Evolutionary conservation across 1,139 yeast species (phyloP).

Genomic region (Starmera stellimalicola): DNA sequence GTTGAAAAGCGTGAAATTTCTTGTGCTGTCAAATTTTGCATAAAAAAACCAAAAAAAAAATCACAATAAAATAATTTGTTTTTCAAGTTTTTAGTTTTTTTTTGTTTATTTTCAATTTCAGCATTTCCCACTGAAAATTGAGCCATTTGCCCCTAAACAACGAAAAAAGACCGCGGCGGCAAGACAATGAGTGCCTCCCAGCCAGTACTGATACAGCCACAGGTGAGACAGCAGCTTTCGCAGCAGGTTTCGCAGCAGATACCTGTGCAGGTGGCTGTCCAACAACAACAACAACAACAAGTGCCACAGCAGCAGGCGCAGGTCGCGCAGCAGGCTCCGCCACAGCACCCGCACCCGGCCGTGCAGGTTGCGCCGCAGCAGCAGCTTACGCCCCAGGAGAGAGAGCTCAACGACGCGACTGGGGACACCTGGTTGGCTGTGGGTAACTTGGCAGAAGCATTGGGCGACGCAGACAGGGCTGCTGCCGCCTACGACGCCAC

Average conservation of each 20-base stretch:
- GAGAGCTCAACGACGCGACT: conserved; percentile 50
- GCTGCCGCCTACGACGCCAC: conserved; percentile 87
- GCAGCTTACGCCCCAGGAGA: conserved; percentile 13
- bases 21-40: too few relatives aligned
- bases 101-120: too few relatives aligned
- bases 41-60: too few relatives aligned
- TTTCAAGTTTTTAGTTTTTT: too few relatives aligned
- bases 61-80: too few relatives aligned
- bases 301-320: background rate
- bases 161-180: too few relatives aligned
- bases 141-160: too few relatives aligned
- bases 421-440: conserved; percentile 92
- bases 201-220: conserved; percentile 1
- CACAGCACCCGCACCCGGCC: conserved; percentile 1
- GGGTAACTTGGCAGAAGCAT: conserved; percentile 81
- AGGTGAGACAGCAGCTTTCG: background rate
- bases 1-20: too few relatives aligned
- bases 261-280: background rate
- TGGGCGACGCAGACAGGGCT: conserved; percentile 87
- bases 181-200: background rate
- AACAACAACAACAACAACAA: conserved; percentile 1
- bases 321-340: background rate
- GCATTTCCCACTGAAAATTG: too few relatives aligned
- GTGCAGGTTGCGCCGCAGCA: conserved; percentile 3
- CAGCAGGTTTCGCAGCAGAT: background rate